Conservation (phyloP, 495 filamentous ascomycete genomes). For the Lasiosphaeris hirsuta region DNA sequence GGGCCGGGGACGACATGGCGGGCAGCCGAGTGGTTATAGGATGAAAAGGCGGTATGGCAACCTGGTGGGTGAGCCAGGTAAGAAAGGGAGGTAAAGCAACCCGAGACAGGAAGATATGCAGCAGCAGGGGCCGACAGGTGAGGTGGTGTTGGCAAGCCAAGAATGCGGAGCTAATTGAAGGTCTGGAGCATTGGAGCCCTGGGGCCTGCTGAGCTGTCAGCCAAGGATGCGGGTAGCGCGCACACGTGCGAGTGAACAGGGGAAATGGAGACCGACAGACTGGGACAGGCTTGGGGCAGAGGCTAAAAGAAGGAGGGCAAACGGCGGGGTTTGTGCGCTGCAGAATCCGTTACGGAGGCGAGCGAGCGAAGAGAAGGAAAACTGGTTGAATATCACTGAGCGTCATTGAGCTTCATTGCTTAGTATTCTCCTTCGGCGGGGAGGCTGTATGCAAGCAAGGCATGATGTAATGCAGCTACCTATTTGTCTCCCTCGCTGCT, state of each 20-base stretch:
- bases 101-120: conserved; percentile 14
- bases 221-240: neutral
- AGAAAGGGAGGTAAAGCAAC: neutral
- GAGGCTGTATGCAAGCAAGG: neutral
- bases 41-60: conserved; percentile 19
- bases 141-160: neutral
- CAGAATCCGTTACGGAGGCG: neutral
- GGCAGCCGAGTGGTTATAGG: conserved; percentile 5
- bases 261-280: neutral
- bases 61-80: too few species aligned
- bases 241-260: neutral
- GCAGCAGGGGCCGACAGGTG: conserved; percentile 4
- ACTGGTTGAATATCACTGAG: neutral
- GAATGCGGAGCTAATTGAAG: neutral
- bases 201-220: too few species aligned
- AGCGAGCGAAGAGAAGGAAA: neutral
- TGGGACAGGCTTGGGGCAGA: neutral
- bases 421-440: neutral
- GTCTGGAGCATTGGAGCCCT: neutral
- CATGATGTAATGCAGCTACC: neutral
- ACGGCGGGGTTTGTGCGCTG: neutral
- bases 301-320: neutral
- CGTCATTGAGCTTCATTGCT: neutral
- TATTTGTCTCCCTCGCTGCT: too few species aligned
- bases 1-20: conserved; percentile 27